Conservation (phyloP, 495 filamentous ascomycete genomes). For the Neurospora sp. region DNA sequence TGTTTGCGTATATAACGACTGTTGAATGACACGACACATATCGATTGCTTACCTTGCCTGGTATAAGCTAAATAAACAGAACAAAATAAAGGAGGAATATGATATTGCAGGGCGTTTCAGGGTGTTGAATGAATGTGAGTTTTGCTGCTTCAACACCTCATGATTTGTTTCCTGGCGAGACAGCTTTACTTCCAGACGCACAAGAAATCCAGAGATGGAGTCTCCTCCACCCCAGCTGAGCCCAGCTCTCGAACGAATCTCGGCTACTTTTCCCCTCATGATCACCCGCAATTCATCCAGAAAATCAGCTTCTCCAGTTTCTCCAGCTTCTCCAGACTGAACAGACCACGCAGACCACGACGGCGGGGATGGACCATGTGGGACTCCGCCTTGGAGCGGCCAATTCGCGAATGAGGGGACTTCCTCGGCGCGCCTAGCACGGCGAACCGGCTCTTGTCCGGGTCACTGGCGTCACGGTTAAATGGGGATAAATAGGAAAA, state of each 20-base stretch:
- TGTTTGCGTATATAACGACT: background rate
- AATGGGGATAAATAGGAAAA: constrained; percentile 38
- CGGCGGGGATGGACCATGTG: background rate
- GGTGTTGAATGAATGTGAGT: background rate
- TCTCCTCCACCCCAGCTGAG: background rate
- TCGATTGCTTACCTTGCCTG: background rate
- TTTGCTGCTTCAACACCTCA: background rate
- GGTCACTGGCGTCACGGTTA: constrained; percentile 27
- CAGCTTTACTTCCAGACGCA: background rate
- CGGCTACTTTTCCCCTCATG: background rate
- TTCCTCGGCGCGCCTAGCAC: background rate
- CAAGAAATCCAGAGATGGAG: background rate
- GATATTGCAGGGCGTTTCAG: background rate
- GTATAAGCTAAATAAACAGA: background rate
- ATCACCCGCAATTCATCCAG: background rate
- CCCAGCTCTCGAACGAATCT: background rate
- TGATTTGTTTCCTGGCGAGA: background rate
- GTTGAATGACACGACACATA: background rate
- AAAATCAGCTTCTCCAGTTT: background rate
- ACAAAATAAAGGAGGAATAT: background rate
- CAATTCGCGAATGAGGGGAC: background rate
- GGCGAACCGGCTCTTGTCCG: background rate
- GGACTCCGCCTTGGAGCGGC: background rate
- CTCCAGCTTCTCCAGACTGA: background rate
- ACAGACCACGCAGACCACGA: background rate